Evolutionary conservation across 1,139 yeast species (phyloP).

Genomic region (Lodderomyces oxycetoniae): DNA sequence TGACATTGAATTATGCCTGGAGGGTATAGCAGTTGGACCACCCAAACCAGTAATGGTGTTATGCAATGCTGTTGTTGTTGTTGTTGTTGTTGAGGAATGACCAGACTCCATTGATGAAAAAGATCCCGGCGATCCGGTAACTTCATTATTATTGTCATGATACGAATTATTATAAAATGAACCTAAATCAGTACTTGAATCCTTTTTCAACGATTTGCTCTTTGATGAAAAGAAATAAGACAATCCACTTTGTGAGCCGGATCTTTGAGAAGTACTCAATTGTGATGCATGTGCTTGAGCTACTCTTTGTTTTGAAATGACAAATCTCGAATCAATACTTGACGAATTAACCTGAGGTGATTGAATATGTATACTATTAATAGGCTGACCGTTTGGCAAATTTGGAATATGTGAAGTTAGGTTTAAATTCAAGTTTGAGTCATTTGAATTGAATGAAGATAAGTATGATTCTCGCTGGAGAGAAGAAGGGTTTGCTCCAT

Average conservation of each 20-base stretch:
- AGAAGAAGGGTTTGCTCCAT: constrained; percentile 10
- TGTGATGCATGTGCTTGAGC: constrained; percentile 48
- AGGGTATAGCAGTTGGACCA: constrained; percentile 5
- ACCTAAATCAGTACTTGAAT: constrained; percentile 43
- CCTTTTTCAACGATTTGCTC: constrained; percentile 26
- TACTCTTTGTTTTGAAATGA: constrained; percentile 66
- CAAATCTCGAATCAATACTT: constrained; percentile 66
- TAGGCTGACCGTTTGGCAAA: constrained; percentile 51
- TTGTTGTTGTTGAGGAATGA: too few relatives aligned
- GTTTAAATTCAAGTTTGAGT: not conserved
- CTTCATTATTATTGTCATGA: constrained; percentile 16
- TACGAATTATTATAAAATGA: constrained; percentile 42
- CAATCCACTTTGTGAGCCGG: constrained; percentile 48
- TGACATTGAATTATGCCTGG: constrained; percentile 69
- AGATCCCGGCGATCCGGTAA: constrained; percentile 38
- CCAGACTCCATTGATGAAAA: constrained; percentile 36
- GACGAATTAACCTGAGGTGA: constrained; percentile 58
- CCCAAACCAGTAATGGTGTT: constrained; percentile 1
- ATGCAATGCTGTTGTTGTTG: too few relatives aligned
- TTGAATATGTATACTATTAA: constrained; percentile 58
- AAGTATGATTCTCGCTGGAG: constrained; percentile 3
- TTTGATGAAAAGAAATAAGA: constrained; percentile 38
- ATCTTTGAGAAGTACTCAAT: constrained; percentile 30
- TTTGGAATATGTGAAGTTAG: constrained; percentile 36
- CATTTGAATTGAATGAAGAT: constrained; percentile 1